phyloP scores from a whole-genome alignment of 1,284 basidiomycete species.

The Fistulinella cinereoalba region DNA sequence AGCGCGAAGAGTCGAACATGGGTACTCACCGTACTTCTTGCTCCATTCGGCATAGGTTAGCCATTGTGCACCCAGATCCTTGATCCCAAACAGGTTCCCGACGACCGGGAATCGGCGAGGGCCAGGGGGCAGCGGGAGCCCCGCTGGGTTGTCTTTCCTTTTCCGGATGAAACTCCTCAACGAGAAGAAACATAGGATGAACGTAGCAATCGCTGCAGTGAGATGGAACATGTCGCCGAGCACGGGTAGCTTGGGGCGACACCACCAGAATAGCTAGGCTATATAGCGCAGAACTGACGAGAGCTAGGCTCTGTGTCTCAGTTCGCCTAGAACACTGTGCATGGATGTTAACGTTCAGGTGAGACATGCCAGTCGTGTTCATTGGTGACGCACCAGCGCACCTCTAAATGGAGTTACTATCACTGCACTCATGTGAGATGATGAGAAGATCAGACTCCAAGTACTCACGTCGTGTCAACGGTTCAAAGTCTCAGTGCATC shows the following conservation, averaged over 20 bases:
- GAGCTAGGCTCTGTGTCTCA: no score
- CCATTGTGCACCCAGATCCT: constrained; percentile 24
- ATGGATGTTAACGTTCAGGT: no score
- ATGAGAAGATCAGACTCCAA: no score
- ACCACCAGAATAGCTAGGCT: not conserved
- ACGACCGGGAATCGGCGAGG: constrained; percentile 21
- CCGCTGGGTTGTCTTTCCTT: constrained; percentile 14
- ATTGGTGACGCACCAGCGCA: no score
- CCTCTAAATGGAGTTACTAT: no score
- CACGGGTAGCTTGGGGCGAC: not conserved
- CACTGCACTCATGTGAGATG: no score
- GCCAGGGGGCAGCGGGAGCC: constrained; percentile 21
- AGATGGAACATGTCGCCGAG: constrained; percentile 5
- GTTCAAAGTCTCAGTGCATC: no score
- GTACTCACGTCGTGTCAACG: no score
- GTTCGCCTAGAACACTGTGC: no score
- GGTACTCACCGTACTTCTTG: constrained; percentile 17
- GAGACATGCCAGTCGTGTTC: no score
- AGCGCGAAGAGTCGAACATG: no score
- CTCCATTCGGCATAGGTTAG: constrained; percentile 24
- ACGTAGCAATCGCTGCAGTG: constrained; percentile 2
- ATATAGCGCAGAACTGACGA: not conserved
- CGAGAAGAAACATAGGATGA: constrained; percentile 5
- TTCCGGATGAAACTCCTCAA: constrained; percentile 5
- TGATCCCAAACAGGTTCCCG: constrained; percentile 23